Evolutionary conservation across 2,329 filamentous ascomycete genomes (phyloP).

Genomic region (Pseudopyricularia javanii): DNA sequence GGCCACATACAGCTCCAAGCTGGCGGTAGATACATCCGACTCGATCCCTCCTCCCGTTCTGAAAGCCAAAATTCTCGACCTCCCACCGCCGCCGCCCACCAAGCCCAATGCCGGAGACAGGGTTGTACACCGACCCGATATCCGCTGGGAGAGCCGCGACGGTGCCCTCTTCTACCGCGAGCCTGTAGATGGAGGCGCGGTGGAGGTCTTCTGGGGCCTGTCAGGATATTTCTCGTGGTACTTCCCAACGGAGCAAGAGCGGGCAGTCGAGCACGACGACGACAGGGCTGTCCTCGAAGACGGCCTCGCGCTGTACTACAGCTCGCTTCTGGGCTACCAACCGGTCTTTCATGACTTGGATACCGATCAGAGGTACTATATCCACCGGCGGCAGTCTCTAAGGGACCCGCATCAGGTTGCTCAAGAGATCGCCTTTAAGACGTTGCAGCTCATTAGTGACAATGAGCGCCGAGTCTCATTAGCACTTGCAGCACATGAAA

Average conservation of each 20-base stretch:
- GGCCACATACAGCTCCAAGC: not conserved
- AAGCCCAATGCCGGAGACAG: not conserved
- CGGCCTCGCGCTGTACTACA: not conserved
- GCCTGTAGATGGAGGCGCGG: not conserved
- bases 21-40: not conserved
- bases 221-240: not conserved
- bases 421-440: not conserved
- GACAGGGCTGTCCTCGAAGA: not conserved
- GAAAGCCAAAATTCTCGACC: not conserved
- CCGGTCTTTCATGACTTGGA: not conserved
- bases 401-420: not conserved
- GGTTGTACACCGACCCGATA: not conserved
- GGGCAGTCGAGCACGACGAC: not conserved
- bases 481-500: not conserved
- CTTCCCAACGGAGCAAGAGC: not conserved
- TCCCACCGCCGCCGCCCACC: not conserved
- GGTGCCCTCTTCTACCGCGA: not conserved
- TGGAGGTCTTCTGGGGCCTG: not conserved
- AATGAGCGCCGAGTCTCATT: not conserved
- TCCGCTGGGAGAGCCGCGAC: not conserved
- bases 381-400: not conserved
- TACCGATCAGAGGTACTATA: not conserved
- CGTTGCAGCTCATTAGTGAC: not conserved
- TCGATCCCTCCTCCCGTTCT: not conserved
- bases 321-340: not conserved